Evolutionary conservation across 2,329 filamentous ascomycete species (phyloP).

Genomic region (Pseudogymnoascus sp.): DNA sequence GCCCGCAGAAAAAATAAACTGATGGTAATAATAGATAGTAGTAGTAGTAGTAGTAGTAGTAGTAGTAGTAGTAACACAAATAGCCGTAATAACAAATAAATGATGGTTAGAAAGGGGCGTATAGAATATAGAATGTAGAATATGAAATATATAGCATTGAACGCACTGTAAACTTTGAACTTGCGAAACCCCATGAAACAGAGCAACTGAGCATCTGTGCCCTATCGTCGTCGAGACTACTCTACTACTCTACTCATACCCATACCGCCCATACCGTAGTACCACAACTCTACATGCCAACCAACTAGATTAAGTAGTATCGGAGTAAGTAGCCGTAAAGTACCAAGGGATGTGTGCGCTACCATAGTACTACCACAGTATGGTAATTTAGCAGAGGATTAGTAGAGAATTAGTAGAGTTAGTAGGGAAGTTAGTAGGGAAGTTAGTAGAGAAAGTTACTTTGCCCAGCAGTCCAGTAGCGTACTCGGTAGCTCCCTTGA

Average conservation of each 20-base stretch:
- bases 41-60: background rate
- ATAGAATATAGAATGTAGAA: background rate
- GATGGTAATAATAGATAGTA: background rate
- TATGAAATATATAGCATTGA: background rate
- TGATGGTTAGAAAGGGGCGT: background rate
- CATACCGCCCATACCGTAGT: background rate
- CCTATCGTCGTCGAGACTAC: background rate
- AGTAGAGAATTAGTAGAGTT: too few relatives aligned
- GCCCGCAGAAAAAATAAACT: background rate
- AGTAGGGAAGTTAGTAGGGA: too few relatives aligned
- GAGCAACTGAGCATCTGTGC: background rate
- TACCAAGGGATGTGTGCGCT: background rate
- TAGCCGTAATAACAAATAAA: background rate
- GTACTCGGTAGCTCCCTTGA: slow-evolving; percentile 9
- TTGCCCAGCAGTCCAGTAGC: background rate
- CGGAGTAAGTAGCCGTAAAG: background rate
- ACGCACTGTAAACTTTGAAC: background rate
- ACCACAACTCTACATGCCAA: background rate
- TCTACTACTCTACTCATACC: too few relatives aligned
- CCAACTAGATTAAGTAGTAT: background rate
- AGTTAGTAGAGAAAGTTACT: background rate
- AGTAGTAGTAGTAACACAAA: background rate
- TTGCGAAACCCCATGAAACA: slow-evolving; percentile 9
- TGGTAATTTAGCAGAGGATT: too few relatives aligned
- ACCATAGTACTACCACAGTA: background rate